Conservation (phyloP, 1,284 basidiomycete species). For the Boletus semigastroideus region DNA sequence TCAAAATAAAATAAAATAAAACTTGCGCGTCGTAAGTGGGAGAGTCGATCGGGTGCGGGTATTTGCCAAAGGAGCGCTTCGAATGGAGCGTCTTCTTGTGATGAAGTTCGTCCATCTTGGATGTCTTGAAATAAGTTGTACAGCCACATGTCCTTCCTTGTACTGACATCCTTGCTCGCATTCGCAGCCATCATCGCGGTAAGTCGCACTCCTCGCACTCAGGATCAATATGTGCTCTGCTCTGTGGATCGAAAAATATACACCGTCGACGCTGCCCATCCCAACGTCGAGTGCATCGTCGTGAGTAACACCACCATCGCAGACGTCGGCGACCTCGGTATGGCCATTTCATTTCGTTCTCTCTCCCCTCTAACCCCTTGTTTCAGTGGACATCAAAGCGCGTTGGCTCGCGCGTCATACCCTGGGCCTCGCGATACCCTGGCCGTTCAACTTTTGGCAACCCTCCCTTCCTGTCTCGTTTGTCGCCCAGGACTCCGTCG, state of each 20-base stretch:
- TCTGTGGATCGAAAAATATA: slow-evolving; percentile 47
- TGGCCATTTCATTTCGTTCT: neutral
- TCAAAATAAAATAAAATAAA: neutral
- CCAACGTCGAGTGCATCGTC: slow-evolving; percentile 67
- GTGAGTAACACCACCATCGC: slow-evolving; percentile 55
- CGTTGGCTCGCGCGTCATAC: slow-evolving; percentile 22
- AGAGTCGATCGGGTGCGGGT: slow-evolving; percentile 55
- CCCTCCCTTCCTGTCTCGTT: slow-evolving; percentile 40
- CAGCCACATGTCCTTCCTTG: too few relatives aligned
- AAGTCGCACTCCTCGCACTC: neutral
- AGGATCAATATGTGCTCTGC: slow-evolving; percentile 45
- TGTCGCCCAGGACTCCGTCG: slow-evolving; percentile 45
- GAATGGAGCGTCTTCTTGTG: slow-evolving; percentile 53
- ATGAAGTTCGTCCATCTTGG: slow-evolving; percentile 35
- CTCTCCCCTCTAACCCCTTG: slow-evolving; percentile 4
- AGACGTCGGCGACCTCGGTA: slow-evolving; percentile 59
- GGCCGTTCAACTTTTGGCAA: slow-evolving; percentile 20
- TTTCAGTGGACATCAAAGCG: slow-evolving; percentile 20
- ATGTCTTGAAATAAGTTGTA: too few relatives aligned
- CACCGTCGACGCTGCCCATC: slow-evolving; percentile 48
- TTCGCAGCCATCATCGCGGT: slow-evolving; percentile 17
- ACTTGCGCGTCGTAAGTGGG: slow-evolving; percentile 74
- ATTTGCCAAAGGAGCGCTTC: slow-evolving; percentile 67
- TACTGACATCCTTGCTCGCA: slow-evolving; percentile 11
- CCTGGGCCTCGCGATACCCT: slow-evolving; percentile 16